These are phyloP conservation scores for Chrysanthemum makinoi DNA, from an alignment of 129 eudicot genomes.

Conservation along the genomic window DNA sequence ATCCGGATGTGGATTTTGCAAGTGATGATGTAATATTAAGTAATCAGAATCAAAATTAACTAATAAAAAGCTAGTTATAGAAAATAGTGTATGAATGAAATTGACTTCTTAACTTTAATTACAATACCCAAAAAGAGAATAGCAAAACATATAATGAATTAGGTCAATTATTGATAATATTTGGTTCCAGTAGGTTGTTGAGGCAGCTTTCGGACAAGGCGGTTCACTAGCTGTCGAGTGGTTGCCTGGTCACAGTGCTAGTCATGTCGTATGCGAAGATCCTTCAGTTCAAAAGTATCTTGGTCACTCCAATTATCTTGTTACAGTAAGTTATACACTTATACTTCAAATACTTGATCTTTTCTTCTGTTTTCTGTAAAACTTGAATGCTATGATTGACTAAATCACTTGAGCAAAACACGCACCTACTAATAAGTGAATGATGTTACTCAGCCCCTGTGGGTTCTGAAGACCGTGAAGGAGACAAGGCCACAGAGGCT, in stretches of 20 bases:
- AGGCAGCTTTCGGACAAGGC: conserved; percentile 68
- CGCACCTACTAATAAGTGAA: neutral
- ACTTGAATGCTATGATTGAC: neutral
- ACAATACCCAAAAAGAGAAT: conserved; percentile 6
- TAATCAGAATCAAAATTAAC: neutral
- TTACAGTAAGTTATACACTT: conserved; percentile 59
- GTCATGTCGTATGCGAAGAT: conserved; percentile 88
- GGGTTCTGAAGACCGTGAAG: conserved; percentile 84
- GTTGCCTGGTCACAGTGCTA: conserved; percentile 70
- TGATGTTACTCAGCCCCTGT: conserved; percentile 59
- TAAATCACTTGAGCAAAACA: neutral
- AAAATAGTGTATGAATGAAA: conserved; percentile 2
- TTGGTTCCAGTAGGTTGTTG: conserved; percentile 56
- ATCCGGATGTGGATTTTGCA: neutral
- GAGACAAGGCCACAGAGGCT: conserved; percentile 73
- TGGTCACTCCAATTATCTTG: conserved; percentile 74
- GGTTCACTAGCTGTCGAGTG: conserved; percentile 57
- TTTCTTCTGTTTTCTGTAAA: too few species aligned
- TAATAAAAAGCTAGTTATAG: neutral
- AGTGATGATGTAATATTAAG: neutral
- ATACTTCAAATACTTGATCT: too few species aligned
- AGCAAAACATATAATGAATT: neutral
- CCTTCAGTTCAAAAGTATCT: conserved; percentile 64
- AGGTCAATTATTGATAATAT: conserved; percentile 5
- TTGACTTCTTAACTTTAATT: neutral